Percentiles rank a stretch among this genome's conserved stretches.
Conservation (phyloP, 805 yeast species). For the Starmerella ratchasimensis region DNA sequence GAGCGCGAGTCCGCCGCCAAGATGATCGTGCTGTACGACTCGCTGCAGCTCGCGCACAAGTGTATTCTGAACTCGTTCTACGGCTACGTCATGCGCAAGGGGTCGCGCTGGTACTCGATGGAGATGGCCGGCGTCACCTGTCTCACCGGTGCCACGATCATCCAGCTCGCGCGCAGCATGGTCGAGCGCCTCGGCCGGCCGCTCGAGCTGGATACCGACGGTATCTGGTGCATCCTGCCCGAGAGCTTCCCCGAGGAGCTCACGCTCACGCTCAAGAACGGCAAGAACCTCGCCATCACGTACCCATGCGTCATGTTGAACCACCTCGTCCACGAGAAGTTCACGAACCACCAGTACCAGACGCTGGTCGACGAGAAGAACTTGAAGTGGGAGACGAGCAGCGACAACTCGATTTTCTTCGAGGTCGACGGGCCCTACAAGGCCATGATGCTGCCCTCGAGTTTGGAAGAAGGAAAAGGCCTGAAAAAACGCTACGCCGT, state of each 20-base stretch:
- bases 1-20: constrained; percentile 81
- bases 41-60: constrained; percentile 91
- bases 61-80: constrained; percentile 92
- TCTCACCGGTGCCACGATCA: constrained; percentile 92
- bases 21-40: constrained; percentile 86
- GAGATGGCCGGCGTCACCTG: constrained; percentile 99
- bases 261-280: constrained; percentile 55
- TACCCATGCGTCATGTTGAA: constrained; percentile 96
- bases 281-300: constrained; percentile 62
- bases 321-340: constrained; percentile 76
- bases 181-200: constrained; percentile 94
- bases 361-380: constrained; percentile 54
- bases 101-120: constrained; percentile 98
- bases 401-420: constrained; percentile 90
- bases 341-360: constrained; percentile 92
- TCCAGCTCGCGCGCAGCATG: constrained; percentile 87
- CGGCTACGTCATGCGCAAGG: constrained; percentile 98
- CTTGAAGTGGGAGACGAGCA: constrained; percentile 56
- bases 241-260: constrained; percentile 84
- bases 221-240: constrained; percentile 98
- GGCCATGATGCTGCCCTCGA: constrained; percentile 94
- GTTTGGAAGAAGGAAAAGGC: constrained; percentile 95
- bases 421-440: constrained; percentile 98
- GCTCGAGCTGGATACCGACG: constrained; percentile 92
- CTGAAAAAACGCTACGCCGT: constrained; percentile 94